These are phyloP conservation scores for Orobanche coerulescens DNA, from an alignment of 257 asterid species.

Conservation along the genomic window DNA sequence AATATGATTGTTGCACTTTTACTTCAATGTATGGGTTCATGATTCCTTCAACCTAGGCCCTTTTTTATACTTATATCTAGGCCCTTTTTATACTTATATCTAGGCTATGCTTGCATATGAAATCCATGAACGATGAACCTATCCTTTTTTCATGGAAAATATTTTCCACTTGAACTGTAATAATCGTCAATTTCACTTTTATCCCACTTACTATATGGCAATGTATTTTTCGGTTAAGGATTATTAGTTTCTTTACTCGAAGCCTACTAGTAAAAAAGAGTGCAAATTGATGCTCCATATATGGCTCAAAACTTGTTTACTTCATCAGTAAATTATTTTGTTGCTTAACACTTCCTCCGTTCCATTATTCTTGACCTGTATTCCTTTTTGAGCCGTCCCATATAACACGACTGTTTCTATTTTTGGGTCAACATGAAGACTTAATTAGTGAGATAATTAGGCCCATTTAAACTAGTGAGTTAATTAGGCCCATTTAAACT, in stretches of 20 bases:
- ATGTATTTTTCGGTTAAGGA: neutral
- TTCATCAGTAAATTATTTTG: constrained; percentile 1
- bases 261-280: neutral
- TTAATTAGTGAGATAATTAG: too few species aligned
- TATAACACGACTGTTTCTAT: too few species aligned
- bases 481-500: too few species aligned
- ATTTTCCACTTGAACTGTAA: constrained; percentile 5
- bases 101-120: constrained; percentile 1
- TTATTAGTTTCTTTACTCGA: constrained; percentile 4
- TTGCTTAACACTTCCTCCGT: too few species aligned
- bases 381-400: too few species aligned
- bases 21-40: constrained; percentile 3
- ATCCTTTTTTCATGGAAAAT: neutral
- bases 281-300: neutral
- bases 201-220: neutral
- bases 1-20: constrained; percentile 10
- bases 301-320: constrained; percentile 11
- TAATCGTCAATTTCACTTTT: neutral
- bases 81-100: neutral
- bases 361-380: too few species aligned
- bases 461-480: too few species aligned
- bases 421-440: too few species aligned
- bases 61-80: neutral
- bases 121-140: neutral
- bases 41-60: neutral